Conservation (phyloP, 2,329 filamentous ascomycete species). For the Phaeosphaeria sp. region DNA sequence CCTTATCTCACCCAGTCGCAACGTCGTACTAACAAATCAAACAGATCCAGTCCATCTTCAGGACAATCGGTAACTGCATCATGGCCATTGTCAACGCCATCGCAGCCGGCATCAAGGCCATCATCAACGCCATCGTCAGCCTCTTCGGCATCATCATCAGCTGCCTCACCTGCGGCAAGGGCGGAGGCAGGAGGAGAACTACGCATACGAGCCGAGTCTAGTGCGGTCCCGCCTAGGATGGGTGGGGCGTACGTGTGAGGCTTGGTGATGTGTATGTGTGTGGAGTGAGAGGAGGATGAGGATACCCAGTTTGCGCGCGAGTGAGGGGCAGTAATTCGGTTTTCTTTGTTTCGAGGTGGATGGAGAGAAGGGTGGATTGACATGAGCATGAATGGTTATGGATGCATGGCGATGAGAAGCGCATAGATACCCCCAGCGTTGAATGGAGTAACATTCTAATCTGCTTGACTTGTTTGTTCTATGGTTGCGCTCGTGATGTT, state of each 20-base stretch:
- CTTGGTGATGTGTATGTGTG: background rate
- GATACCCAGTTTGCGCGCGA: background rate
- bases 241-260: background rate
- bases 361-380: background rate
- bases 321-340: background rate
- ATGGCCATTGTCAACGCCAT: constrained; percentile 58
- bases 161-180: constrained; percentile 58
- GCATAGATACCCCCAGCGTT: constrained; percentile 34
- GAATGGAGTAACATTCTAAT: constrained; percentile 21
- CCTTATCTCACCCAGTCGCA: background rate
- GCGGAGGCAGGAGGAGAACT: constrained; percentile 44
- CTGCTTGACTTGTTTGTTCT: background rate
- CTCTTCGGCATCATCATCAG: constrained; percentile 58
- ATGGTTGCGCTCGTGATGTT: too few relatives aligned
- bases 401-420: constrained; percentile 7
- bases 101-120: constrained; percentile 53
- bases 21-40: constrained; percentile 28
- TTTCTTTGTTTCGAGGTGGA: background rate
- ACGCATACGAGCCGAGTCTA: constrained; percentile 50
- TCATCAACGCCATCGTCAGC: constrained; percentile 58
- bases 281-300: background rate
- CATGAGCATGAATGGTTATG: background rate
- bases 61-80: constrained; percentile 55
- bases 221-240: constrained; percentile 21
- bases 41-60: constrained; percentile 53